phyloP scores from a whole-genome alignment of 805 yeast species.

The Scheffersomyces ergatensis region DNA sequence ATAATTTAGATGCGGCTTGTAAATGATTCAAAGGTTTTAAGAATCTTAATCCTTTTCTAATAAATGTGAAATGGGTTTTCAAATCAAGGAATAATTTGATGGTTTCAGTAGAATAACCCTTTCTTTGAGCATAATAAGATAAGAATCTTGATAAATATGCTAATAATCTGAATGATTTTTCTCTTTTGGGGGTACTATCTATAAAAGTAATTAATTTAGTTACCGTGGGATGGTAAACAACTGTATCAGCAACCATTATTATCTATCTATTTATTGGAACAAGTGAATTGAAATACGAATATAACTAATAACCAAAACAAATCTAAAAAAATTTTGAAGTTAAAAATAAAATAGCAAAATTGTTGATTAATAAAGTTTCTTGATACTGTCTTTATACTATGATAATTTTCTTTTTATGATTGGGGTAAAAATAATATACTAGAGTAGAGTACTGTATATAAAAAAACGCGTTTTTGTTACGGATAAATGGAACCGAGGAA shows the following conservation, averaged over 20 bases:
- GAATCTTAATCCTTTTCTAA: slow-evolving; percentile 82
- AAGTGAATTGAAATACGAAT: neutral
- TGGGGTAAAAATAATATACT: too few species aligned
- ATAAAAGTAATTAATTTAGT: slow-evolving; percentile 59
- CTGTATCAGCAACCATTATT: slow-evolving; percentile 62
- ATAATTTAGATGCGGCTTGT: slow-evolving; percentile 63
- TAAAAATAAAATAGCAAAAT: too few species aligned
- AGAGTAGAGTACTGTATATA: too few species aligned
- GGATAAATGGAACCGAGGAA: too few species aligned
- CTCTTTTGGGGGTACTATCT: slow-evolving; percentile 72
- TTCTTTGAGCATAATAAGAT: slow-evolving; percentile 55
- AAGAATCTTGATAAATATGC: slow-evolving; percentile 81
- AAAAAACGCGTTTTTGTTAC: too few species aligned
- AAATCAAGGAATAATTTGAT: slow-evolving; percentile 52
- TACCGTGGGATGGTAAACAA: slow-evolving; percentile 73
- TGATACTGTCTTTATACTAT: too few species aligned
- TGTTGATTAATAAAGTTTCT: too few species aligned
- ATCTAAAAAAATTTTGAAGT: neutral
- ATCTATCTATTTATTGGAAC: neutral
- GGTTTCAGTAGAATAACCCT: slow-evolving; percentile 49
- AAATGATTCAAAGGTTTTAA: slow-evolving; percentile 77
- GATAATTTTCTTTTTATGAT: too few species aligned
- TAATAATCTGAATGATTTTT: slow-evolving; percentile 72
- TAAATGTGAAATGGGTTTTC: slow-evolving; percentile 60
- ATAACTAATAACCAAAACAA: neutral